Percentiles rank a stretch among this genome's conserved stretches.
These are phyloP conservation scores for Phytophthora tubulina DNA, from an alignment of 352 stramenopile genomes.

Conservation along the genomic window DNA sequence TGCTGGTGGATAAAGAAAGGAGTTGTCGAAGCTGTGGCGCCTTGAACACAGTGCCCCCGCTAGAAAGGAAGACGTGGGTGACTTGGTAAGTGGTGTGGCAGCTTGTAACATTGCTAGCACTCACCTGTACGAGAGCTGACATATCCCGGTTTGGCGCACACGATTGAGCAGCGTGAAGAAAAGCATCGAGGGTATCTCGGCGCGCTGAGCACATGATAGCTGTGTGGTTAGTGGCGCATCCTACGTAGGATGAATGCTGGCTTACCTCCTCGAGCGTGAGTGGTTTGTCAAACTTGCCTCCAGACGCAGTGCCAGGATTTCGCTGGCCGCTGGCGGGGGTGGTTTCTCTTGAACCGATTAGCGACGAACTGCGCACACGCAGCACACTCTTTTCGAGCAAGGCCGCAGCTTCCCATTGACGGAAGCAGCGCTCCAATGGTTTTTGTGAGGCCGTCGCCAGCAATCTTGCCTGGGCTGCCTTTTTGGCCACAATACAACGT, in stretches of 20 bases:
- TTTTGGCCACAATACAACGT: conserved; percentile 56
- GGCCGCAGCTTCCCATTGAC: conserved; percentile 53
- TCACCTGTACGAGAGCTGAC: conserved; percentile 70
- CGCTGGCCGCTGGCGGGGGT: conserved; percentile 25
- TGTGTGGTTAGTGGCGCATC: conserved; percentile 2
- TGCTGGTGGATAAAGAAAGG: conserved; percentile 59
- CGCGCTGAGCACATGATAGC: conserved; percentile 39
- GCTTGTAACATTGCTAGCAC: neutral
- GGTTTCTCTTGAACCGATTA: conserved; percentile 34
- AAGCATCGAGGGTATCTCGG: conserved; percentile 68
- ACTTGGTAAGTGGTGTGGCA: neutral
- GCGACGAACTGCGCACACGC: conserved; percentile 46
- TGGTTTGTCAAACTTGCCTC: conserved; percentile 28
- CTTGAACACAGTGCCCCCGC: conserved; percentile 53
- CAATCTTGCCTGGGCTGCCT: conserved; percentile 53
- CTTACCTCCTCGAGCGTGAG: conserved; percentile 67
- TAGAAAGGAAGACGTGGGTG: conserved; percentile 28
- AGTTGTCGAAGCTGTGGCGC: conserved; percentile 63
- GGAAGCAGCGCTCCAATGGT: conserved; percentile 69
- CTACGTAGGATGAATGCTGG: neutral
- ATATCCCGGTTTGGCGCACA: conserved; percentile 69
- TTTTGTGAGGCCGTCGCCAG: conserved; percentile 59
- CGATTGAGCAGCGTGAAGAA: conserved; percentile 82
- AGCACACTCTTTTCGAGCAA: conserved; percentile 63
- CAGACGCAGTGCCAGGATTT: conserved; percentile 15